These are phyloP conservation scores for Cicer cuneatum DNA, from an alignment of 306 rosid species.

Conservation along the genomic window DNA sequence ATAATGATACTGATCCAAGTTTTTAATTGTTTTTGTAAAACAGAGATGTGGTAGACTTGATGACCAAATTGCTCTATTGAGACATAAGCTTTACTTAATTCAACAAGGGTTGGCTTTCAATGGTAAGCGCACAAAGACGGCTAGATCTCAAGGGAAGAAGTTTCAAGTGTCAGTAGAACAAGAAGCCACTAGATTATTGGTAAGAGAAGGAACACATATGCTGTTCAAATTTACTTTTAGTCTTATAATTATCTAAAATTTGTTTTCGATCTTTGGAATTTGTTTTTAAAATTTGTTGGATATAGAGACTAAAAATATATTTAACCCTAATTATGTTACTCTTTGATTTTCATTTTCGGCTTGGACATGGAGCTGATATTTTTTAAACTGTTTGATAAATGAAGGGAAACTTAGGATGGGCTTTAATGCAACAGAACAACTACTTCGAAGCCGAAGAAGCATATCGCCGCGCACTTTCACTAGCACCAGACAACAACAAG, in stretches of 20 bases:
- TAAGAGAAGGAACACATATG: conserved; percentile 39
- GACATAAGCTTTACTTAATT: conserved; percentile 81
- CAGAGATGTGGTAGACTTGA: conserved; percentile 98
- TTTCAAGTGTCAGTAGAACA: conserved; percentile 98
- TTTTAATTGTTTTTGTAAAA: neutral
- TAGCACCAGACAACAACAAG: conserved; percentile 89
- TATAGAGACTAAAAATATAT: no score
- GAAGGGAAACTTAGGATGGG: conserved; percentile 98
- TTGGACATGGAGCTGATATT: neutral
- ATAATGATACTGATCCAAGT: neutral
- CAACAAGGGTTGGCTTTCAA: conserved; percentile 97
- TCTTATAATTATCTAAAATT: no score
- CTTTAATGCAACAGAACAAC: conserved; percentile 93
- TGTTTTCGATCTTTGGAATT: no score
- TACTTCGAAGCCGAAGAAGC: conserved; percentile 97
- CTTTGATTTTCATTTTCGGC: neutral
- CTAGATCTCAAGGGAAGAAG: conserved; percentile 98
- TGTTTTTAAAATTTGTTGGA: no score
- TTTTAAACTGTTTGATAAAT: neutral
- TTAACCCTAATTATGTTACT: neutral
- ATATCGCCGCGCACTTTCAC: conserved; percentile 77
- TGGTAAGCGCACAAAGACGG: conserved; percentile 95
- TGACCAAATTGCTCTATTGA: conserved; percentile 80
- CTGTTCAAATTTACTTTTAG: no score
- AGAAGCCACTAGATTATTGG: conserved; percentile 96